These are phyloP conservation scores for Fomes fomentarius DNA, from an alignment of 1,284 basidiomycete genomes.

Conservation along the genomic window DNA sequence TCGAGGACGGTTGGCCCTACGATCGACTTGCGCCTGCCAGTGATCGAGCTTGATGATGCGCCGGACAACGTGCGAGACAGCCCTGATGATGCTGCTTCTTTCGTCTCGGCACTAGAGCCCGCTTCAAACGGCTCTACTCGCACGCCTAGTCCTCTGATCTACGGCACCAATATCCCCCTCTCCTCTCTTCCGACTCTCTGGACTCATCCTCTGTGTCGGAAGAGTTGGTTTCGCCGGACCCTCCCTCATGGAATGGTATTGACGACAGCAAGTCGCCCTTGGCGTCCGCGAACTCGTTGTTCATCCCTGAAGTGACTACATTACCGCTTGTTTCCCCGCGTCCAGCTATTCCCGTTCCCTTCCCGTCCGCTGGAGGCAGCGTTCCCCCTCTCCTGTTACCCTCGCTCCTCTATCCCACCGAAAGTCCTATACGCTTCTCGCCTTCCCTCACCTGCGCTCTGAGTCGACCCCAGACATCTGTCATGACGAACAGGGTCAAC, in stretches of 20 bases:
- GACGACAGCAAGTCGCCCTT: slow-evolving; percentile 11
- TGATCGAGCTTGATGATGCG: slow-evolving; percentile 19
- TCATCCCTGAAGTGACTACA: slow-evolving; percentile 32
- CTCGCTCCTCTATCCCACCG: slow-evolving; percentile 37
- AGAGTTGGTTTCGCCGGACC: slow-evolving; percentile 37
- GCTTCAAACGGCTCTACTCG: slow-evolving; percentile 39
- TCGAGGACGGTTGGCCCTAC: background rate
- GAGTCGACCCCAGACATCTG: slow-evolving; percentile 23
- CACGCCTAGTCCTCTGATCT: slow-evolving; percentile 40
- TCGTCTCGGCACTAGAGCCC: slow-evolving; percentile 36
- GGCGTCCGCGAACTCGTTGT: slow-evolving; percentile 26
- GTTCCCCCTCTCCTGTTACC: slow-evolving; percentile 34
- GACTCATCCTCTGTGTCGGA: slow-evolving; percentile 47
- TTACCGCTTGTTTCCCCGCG: slow-evolving; percentile 31
- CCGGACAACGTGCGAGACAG: slow-evolving; percentile 17
- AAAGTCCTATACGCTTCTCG: slow-evolving; percentile 43
- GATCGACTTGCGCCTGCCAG: slow-evolving; percentile 20
- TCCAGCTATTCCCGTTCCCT: slow-evolving; percentile 35
- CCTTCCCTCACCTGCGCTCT: slow-evolving; percentile 34
- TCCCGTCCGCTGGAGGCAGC: slow-evolving; percentile 41
- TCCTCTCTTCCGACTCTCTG: slow-evolving; percentile 50
- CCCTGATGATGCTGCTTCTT: slow-evolving; percentile 34
- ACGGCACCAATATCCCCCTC: slow-evolving; percentile 40
- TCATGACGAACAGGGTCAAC: slow-evolving; percentile 16
- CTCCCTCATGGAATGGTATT: slow-evolving; percentile 27